Evolutionary conservation across 208 protist genomes (phyloP), one percentile per base, ranked within the genome.

Genomic region (Herpetomonas muscarum): DNA sequence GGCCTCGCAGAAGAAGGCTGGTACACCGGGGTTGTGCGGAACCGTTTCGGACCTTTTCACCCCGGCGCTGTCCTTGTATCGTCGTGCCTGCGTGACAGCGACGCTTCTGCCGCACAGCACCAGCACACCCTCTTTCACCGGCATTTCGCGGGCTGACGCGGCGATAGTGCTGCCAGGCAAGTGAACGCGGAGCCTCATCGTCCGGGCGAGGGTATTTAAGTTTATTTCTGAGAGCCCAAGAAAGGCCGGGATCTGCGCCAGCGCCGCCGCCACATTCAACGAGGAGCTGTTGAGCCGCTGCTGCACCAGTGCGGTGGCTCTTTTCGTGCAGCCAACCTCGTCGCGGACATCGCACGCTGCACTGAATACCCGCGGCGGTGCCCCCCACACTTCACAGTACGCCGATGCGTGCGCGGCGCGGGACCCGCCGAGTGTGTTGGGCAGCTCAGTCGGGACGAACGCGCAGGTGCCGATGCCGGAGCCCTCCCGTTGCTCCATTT

Each of bases 331-430:
- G 24, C 42, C 54, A 21, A 61, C 56, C 57, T 58, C 56, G 21
- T 74, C 59, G 24, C 44, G 67, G 24, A 45, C 57, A 34, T 68
- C 66, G 29, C 77, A 78, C 24, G 70, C 37, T 17, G 67, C 30
- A 10, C 68, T 32, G 13, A 88, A 22, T 5, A 32, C 44, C 7
- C 30, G 19, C 9, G 73, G 28, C 3, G 71, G 25, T 34, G 87
- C 37, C n/a, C 56, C 41, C 85, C 85, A 92, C 36, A 80, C 59
- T 46, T 86, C 78, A 36, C 70, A 81, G 60, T 87, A 85, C 22
- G 45, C 64, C 0, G 51, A 34, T 13, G 75, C 74, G 2, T 62
- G 56, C 21, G 62, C 76, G 15, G 30, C 49, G 13, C 53, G 60
- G 26, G 47, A 55, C 57, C 75, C 74, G 19, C 58, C 65, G 25